Evolutionary conservation across 306 rosid species (phyloP).

Genomic region (Luffa acutangula): DNA sequence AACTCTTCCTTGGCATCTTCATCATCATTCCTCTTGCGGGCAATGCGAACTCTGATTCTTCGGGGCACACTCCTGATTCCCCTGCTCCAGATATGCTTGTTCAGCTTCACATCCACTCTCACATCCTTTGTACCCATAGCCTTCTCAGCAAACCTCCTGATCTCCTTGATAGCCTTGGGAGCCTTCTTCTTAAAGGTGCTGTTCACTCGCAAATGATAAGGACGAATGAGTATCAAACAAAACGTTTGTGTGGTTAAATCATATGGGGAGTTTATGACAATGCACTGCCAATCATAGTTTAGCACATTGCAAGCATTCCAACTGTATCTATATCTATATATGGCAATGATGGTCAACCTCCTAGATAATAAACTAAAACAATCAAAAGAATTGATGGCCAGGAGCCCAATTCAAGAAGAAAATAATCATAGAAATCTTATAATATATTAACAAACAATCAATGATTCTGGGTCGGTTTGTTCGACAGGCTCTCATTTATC

Average conservation of each 20-base stretch:
- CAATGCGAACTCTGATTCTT: conserved; percentile 19
- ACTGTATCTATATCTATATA: background rate
- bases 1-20: conserved; percentile 30
- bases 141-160: conserved; percentile 25
- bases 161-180: conserved; percentile 34
- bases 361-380: background rate
- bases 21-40: conserved; percentile 22
- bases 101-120: conserved; percentile 25
- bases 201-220: background rate
- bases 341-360: background rate
- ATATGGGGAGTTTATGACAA: background rate
- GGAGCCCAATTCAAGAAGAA: background rate
- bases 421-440: background rate
- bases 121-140: conserved; percentile 22
- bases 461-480: background rate
- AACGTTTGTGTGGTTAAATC: too few relatives aligned
- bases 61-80: conserved; percentile 26
- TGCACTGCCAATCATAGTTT: background rate
- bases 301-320: background rate
- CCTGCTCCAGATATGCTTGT: conserved; percentile 24
- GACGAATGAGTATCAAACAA: background rate
- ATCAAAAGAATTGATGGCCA: background rate
- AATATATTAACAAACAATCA: too few relatives aligned
- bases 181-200: conserved; percentile 40
- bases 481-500: background rate